phyloP scores from a whole-genome alignment of 2,329 filamentous ascomycete genomes.

The Alternaria consortialis region DNA sequence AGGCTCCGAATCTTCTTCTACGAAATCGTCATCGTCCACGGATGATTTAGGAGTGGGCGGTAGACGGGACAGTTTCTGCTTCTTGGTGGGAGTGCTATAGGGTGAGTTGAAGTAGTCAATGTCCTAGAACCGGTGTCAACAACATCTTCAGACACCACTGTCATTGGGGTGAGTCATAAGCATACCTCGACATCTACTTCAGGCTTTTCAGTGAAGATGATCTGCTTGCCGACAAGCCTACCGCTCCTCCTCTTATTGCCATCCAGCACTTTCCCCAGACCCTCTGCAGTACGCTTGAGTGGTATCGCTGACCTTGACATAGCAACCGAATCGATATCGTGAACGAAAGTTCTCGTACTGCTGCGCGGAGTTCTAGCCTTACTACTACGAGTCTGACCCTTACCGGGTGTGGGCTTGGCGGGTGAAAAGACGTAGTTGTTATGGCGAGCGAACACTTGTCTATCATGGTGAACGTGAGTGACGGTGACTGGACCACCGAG shows the following conservation, averaged over 20 bases:
- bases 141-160: not conserved
- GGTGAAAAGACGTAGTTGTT: constrained; percentile 6
- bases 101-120: constrained; percentile 10
- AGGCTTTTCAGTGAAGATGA: constrained; percentile 13
- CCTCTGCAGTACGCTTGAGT: constrained; percentile 11
- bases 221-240: constrained; percentile 17
- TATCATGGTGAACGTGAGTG: constrained; percentile 28
- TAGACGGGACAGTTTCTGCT: constrained; percentile 14
- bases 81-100: constrained; percentile 21
- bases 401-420: not conserved
- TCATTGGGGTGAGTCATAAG: not conserved
- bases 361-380: not conserved
- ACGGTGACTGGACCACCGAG: constrained; percentile 25
- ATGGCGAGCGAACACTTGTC: constrained; percentile 28
- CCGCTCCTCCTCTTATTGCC: constrained; percentile 18
- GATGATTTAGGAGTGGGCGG: constrained; percentile 3
- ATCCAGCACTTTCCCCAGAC: not conserved
- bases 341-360: not conserved
- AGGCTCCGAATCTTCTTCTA: constrained; percentile 15
- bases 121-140: constrained; percentile 11
- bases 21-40: constrained; percentile 29
- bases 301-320: not conserved
- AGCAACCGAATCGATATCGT: not conserved
- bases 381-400: not conserved
- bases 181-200: constrained; percentile 18